Conservation (phyloP, 2,329 filamentous ascomycete genomes). For the Emydomyces testavorans region DNA sequence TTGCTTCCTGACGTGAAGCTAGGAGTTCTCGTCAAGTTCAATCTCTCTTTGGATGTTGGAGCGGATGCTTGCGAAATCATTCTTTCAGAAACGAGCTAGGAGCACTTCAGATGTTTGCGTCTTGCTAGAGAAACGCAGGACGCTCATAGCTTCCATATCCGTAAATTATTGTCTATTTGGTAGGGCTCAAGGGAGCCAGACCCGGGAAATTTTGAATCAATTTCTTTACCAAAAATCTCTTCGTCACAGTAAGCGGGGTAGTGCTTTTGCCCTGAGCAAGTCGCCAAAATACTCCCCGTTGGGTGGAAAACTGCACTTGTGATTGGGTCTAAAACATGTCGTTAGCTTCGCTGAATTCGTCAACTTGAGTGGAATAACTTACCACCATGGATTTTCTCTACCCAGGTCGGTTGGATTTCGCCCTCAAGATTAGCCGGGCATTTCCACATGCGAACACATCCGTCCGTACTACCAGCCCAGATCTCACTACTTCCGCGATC, state of each 20-base stretch:
- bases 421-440: conserved; percentile 35
- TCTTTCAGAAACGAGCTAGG: too few relatives aligned
- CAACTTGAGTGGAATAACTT: conserved; percentile 13
- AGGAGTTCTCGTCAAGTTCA: too few relatives aligned
- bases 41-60: too few relatives aligned
- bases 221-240: not conserved
- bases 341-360: conserved; percentile 14
- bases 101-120: not conserved
- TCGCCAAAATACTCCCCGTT: conserved; percentile 38
- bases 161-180: conserved; percentile 29
- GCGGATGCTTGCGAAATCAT: too few relatives aligned
- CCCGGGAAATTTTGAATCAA: not conserved
- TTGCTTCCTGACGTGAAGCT: too few relatives aligned
- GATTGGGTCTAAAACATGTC: conserved; percentile 31
- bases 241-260: conserved; percentile 19
- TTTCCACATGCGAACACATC: conserved; percentile 41
- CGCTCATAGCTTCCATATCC: conserved; percentile 28
- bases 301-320: conserved; percentile 39
- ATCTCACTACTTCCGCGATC: conserved; percentile 39
- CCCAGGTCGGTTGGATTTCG: conserved; percentile 33
- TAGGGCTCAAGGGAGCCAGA: not conserved
- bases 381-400: conserved; percentile 39
- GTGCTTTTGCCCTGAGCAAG: conserved; percentile 38
- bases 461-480: conserved; percentile 50
- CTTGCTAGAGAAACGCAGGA: not conserved